Base-by-base conservation (phyloP, 371 early-diverging fungal genomes). In the Mortierella sp. region DNA sequence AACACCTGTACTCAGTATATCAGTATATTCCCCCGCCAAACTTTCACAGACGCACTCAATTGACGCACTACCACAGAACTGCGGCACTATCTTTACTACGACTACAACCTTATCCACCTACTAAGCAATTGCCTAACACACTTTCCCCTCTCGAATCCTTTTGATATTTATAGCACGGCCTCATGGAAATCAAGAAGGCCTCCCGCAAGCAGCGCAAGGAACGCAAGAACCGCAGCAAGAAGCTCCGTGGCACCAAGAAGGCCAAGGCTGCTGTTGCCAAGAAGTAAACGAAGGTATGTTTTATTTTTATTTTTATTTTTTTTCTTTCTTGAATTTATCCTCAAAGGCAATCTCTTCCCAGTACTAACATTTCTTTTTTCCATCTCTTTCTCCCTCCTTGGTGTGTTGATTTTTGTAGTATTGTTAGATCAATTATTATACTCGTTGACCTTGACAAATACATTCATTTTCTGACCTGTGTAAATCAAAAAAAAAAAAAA, bases 151-250 rank as follows among this genome's bases (percentile, higher is more conserved):
- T 43, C 14, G 9, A 14, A 14, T 49, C 6, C 14, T 37, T 58
- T 47, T 52, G n/a, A 61, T n/a, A 35, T 43, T 18, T 47, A 66
- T 75, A 89, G 88, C 92, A 95, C 78, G 96, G 96, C 70, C 85
- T 94, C 75, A 93, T 89, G 78, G 94, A 92, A 86, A 84, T 87
- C 77, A 86, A 87, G 84, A 93, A 92, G 87, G 90, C 92, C 77
- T 93, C 95, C 76, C 96, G 99, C 87, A 99, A 98, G 94, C 98
- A 97, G 89, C 95, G 96, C 86, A 98, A 97, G 95, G 98, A 98
- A 90, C 93, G 94, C 90, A 98, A 98, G 96, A 99, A 98, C 97
- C 94, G 99, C 84, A 89, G 92, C 88, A 98, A 98, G 97, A 99
- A 97, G 94, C 90, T 97, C 94, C 93, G 97, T 77, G 99, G 99